Evolutionary conservation across 495 filamentous ascomycete species (phyloP).

Genomic region (Xylaria cubensis): DNA sequence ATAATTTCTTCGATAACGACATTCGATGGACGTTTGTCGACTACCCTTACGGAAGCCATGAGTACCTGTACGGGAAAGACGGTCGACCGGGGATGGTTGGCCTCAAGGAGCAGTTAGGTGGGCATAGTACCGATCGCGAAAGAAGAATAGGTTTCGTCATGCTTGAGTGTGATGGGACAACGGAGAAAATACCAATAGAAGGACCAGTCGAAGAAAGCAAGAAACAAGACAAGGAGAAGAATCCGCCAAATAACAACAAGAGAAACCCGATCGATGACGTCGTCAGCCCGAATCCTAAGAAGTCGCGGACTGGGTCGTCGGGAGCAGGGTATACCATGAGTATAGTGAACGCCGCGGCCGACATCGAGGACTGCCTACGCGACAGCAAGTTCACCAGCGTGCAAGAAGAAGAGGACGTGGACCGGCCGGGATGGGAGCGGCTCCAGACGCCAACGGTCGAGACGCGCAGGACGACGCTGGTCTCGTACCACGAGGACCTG

Average conservation of each 20-base stretch:
- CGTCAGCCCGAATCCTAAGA: not conserved
- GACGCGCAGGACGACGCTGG: conserved; percentile 19
- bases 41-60: conserved; percentile 16
- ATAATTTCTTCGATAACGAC: conserved; percentile 18
- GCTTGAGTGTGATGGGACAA: no score
- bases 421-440: not conserved
- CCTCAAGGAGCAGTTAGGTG: conserved; percentile 28
- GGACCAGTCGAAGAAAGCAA: not conserved
- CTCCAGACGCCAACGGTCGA: conserved; percentile 27
- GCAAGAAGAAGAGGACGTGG: not conserved
- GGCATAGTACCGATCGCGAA: not conserved
- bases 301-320: not conserved
- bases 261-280: not conserved
- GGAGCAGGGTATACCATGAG: conserved; percentile 26
- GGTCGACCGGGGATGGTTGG: conserved; percentile 28
- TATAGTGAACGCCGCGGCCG: conserved; percentile 19
- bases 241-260: not conserved
- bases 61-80: conserved; percentile 25
- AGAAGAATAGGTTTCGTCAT: no score
- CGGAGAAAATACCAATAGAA: not conserved
- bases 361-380: conserved; percentile 27
- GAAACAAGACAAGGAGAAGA: not conserved
- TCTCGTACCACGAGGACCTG: conserved; percentile 14
- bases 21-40: conserved; percentile 33
- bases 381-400: not conserved